phyloP scores from a whole-genome alignment of 192 early-diverging fungal species.

The Coemansia sp. region DNA sequence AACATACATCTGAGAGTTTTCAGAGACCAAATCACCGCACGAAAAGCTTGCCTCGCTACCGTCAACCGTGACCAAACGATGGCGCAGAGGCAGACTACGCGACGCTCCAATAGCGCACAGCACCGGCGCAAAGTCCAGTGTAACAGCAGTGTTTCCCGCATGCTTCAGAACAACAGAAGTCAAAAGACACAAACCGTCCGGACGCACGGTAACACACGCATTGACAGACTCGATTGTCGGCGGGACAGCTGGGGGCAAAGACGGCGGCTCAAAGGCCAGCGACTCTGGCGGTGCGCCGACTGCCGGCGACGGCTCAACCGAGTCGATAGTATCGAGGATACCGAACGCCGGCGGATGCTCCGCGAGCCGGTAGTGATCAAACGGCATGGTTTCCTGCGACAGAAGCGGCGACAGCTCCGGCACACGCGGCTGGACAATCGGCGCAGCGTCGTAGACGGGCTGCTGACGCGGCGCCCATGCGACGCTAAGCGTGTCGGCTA shows the following conservation, averaged over 20 bases:
- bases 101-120: slow-evolving; percentile 1
- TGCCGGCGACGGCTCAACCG: slow-evolving; percentile 10
- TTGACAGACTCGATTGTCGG: neutral
- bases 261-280: neutral
- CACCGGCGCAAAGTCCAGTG: slow-evolving; percentile 12
- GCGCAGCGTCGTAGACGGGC: neutral
- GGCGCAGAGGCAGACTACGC: neutral
- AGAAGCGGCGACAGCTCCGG: neutral
- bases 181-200: neutral
- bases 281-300: slow-evolving; percentile 1
- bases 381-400: slow-evolving; percentile 3
- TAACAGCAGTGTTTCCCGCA: neutral
- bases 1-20: neutral
- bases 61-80: slow-evolving; percentile 1
- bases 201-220: neutral
- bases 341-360: neutral
- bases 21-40: neutral
- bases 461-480: slow-evolving; percentile 10
- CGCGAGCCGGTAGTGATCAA: neutral
- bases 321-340: slow-evolving; percentile 12
- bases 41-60: neutral
- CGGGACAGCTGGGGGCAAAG: neutral
- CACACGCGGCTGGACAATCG: neutral
- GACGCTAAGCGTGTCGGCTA: slow-evolving; percentile 7
- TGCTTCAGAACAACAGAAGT: neutral